phyloP scores from a whole-genome alignment of 2,329 filamentous ascomycete genomes.

The Whalleya microplaca region DNA sequence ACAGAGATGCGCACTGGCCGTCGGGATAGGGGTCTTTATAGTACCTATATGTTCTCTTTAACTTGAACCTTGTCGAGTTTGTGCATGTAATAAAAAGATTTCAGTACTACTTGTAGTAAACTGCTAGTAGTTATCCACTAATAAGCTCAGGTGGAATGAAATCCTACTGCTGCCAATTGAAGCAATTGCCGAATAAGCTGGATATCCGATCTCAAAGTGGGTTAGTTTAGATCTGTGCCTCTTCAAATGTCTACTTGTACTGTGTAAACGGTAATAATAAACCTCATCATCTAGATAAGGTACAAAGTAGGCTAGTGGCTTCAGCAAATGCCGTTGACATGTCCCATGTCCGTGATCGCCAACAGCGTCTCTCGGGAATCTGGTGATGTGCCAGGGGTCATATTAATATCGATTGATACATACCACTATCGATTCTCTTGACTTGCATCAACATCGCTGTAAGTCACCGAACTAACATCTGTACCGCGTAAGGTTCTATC shows the following conservation, averaged over 20 bases:
- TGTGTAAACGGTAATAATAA: slow-evolving; percentile 6
- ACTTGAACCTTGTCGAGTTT: not conserved
- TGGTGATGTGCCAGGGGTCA: slow-evolving; percentile 17
- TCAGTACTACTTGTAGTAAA: not conserved
- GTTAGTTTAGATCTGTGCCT: not conserved
- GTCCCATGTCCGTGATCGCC: slow-evolving; percentile 30
- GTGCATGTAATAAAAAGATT: not conserved
- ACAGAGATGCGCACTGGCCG: not conserved
- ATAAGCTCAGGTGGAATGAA: not conserved
- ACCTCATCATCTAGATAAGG: slow-evolving; percentile 18
- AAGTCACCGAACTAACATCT: not conserved
- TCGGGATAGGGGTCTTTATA: not conserved
- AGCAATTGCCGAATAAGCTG: not conserved
- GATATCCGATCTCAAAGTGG: not conserved
- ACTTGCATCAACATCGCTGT: not conserved
- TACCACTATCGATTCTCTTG: slow-evolving; percentile 11
- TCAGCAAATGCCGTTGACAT: slow-evolving; percentile 30
- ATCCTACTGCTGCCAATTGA: not conserved
- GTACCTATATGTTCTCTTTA: not conserved
- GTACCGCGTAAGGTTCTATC: not conserved
- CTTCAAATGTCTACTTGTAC: not conserved
- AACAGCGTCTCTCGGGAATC: slow-evolving; percentile 26
- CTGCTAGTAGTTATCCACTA: not conserved
- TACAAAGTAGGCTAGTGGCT: slow-evolving; percentile 24
- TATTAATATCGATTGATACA: slow-evolving; percentile 12